Evolutionary conservation across 495 filamentous ascomycete species (phyloP), one percentile per base, ranked within the genome.

Genomic region (Pseudevernia furfuracea): DNA sequence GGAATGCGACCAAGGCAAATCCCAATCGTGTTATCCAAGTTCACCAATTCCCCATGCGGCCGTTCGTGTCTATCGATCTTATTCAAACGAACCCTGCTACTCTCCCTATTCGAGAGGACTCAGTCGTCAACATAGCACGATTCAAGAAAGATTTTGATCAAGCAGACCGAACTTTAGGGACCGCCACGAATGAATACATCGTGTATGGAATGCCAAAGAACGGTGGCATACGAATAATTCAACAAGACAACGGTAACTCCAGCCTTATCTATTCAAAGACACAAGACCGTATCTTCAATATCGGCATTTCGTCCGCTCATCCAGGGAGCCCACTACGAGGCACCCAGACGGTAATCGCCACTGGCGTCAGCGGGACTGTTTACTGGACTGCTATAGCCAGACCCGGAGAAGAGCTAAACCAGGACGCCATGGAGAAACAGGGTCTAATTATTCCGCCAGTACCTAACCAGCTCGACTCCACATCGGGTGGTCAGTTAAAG

Each of bases 111-210:
- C 43, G 71, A 69, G 48, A 72, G 72, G 88, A 92, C 69, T 78
- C 83, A 9, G 82, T 95, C 59, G 87, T 94, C 74, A 87, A 92
- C 67, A 92, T 99, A 74, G 92, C 93, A 46, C 85, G 90, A 48
- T 81, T 97, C 61, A 96, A 96, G 79, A 97, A 97, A 75, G 89
- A 94, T 10, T 97, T 97, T 69, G 95, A 99, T 74, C 95, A 97
- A 74, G 84, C 95, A 58, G 95, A 99, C 72, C 89, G 95, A 60
- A 94, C 90, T 58, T 80, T 99, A 53, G 91, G 91, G 38, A 86
- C 92, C 4, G 93, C 92, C 38, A 91, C 90, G n/a, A 87, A 88
- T 67, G 85, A 87, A 19, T 96, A 91, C 75, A 99, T 99, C 69
- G 88, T 89, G 12, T 97, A 97, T 72, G 91, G 91, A 38, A 87